Conservation (phyloP, 192 early-diverging fungal species). For the Coemansia sp. region DNA sequence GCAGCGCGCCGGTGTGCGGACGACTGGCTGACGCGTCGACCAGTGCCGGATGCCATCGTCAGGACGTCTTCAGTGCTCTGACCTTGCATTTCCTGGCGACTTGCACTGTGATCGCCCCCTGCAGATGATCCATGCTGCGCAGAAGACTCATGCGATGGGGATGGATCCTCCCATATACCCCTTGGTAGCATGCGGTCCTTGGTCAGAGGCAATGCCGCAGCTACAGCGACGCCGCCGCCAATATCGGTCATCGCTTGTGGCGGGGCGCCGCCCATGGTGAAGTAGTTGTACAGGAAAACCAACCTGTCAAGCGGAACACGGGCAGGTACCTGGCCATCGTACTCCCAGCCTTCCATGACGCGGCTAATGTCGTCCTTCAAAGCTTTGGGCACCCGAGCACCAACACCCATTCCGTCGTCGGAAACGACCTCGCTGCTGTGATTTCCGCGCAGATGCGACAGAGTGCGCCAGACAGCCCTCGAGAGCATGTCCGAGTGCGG, state of each 20-base stretch:
- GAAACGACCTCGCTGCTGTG: constrained; percentile 3
- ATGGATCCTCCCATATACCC: constrained; percentile 23
- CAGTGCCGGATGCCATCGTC: constrained; percentile 4
- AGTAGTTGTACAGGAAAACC: constrained; percentile 51
- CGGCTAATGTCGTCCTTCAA: constrained; percentile 30
- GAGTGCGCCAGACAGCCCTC: constrained; percentile 42
- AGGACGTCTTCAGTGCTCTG: neutral
- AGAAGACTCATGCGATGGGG: neutral
- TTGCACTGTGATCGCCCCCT: neutral
- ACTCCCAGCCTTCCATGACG: constrained; percentile 47
- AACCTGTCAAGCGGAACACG: constrained; percentile 39
- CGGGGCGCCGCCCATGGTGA: constrained; percentile 16
- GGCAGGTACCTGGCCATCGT: constrained; percentile 34
- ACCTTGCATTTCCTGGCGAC: neutral
- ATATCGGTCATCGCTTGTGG: constrained; percentile 41
- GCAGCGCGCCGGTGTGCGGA: constrained; percentile 17
- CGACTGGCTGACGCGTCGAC: constrained; percentile 2
- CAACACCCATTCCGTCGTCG: constrained; percentile 14
- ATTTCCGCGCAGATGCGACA: constrained; percentile 27
- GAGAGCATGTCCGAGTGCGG: constrained; percentile 28
- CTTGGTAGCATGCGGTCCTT: constrained; percentile 30
- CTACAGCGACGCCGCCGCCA: constrained; percentile 40
- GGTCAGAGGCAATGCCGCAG: constrained; percentile 36
- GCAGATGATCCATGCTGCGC: neutral
- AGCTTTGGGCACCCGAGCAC: constrained; percentile 25